Evolutionary conservation across 2,329 filamentous ascomycete species (phyloP), one percentile per base, ranked within the genome.

Genomic region (Xylaria hypoxylon): DNA sequence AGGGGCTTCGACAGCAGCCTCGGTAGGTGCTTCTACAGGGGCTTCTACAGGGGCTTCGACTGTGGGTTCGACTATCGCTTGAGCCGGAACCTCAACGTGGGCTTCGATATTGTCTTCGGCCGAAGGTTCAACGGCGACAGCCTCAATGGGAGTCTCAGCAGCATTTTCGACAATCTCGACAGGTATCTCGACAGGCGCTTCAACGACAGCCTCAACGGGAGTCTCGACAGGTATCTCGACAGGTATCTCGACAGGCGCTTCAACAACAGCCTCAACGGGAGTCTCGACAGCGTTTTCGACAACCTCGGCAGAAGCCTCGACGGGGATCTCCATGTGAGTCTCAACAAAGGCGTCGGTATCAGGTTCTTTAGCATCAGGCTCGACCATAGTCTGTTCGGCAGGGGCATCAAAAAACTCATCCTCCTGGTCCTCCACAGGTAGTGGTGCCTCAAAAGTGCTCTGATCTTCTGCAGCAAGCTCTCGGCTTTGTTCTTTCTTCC

Each of bases 351-450:
- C 2, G 28, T 59, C 17, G 11, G 6, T 42, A 33, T 33, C 44
- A 24, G 19, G 19, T 52, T 62, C 57, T 45, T 53, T 42, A 22
- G 24, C 38, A 11, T 40, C 28, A 13, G 35, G 17, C 26, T 57
- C 50, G 4, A 19, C 40, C 8, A 17, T 10, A 31, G 22, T 7
- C 26, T 44, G 62, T 40, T 62, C 65, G 13, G 35, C 38, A n/a
- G 50, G 42, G 24, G 59, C 50, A 13, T 70, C 62, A 38, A 69
- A 62, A 28, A 67, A 68, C 19, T 70, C 65, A 15, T 69, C 64
- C 13, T 64, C 60, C n/a, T 50, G 53, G 7, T 53, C 42, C 33
- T 70, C 61, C 15, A 35, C 45, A 4, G 63, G 57, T 11, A 51
- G 22, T 11, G 58, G 28, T 3, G 26, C 26, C 19, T 68, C 60